Evolutionary conservation across 352 stramenopile species (phyloP).

Genomic region (Phytophthora tubulina): DNA sequence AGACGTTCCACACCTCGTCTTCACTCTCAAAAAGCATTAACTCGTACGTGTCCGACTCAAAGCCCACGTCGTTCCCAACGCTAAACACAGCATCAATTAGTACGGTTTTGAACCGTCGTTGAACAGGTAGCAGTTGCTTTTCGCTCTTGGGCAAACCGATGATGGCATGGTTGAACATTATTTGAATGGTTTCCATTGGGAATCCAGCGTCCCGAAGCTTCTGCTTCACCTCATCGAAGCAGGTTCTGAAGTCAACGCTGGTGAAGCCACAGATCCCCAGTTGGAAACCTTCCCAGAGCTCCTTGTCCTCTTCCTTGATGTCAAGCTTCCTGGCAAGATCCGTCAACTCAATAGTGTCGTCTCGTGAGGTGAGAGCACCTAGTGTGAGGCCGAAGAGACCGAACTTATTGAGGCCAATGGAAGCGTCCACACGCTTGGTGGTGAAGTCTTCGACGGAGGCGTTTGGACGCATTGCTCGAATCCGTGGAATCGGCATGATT

Average conservation of each 20-base stretch:
- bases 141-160: constrained; percentile 6
- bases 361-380: background rate
- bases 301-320: constrained; percentile 8
- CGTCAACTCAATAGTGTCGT: constrained; percentile 4
- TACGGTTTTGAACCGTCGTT: background rate
- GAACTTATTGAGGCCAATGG: constrained; percentile 14
- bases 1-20: constrained; percentile 1
- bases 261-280: constrained; percentile 2
- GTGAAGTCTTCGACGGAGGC: background rate
- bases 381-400: constrained; percentile 15
- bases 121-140: constrained; percentile 1
- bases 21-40: constrained; percentile 6
- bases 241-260: constrained; percentile 8
- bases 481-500: background rate
- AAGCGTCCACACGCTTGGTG: background rate
- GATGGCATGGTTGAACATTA: constrained; percentile 12
- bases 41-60: background rate
- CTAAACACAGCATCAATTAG: background rate
- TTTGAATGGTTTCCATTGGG: background rate
- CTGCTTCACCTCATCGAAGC: constrained; percentile 15
- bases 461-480: constrained; percentile 1
- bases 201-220: background rate
- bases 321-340: background rate
- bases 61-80: background rate
- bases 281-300: background rate